Evolutionary conservation across 371 early-diverging fungal genomes (phyloP).

Genomic region (Coemansia sp.): DNA sequence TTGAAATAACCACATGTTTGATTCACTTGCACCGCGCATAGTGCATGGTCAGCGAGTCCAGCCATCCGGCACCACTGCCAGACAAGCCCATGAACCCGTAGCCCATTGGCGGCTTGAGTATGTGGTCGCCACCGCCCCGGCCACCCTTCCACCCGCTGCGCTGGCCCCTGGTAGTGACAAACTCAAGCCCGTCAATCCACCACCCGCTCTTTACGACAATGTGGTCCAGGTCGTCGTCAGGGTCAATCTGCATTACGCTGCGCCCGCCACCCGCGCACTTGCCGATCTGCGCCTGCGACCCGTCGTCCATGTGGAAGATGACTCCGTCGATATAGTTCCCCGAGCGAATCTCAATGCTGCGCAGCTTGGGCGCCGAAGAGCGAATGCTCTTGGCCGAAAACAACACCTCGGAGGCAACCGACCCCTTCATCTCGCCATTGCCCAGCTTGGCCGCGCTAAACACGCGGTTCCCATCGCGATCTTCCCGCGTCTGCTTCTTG

Average conservation of each 20-base stretch:
- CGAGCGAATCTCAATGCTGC: slow-evolving; percentile 50
- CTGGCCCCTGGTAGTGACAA: slow-evolving; percentile 55
- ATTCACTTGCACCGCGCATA: slow-evolving; percentile 21
- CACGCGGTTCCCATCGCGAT: slow-evolving; percentile 44
- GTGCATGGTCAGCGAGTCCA: slow-evolving; percentile 53
- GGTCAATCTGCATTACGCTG: slow-evolving; percentile 15
- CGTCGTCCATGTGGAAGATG: slow-evolving; percentile 52
- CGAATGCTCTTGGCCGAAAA: slow-evolving; percentile 28
- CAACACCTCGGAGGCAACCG: slow-evolving; percentile 16
- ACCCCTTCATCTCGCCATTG: slow-evolving; percentile 41
- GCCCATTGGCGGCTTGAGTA: slow-evolving; percentile 54
- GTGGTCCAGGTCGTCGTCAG: slow-evolving; percentile 54
- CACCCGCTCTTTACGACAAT: slow-evolving; percentile 56
- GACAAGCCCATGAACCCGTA: slow-evolving; percentile 58
- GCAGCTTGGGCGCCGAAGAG: slow-evolving; percentile 27
- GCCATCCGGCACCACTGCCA: slow-evolving; percentile 56
- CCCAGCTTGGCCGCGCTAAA: slow-evolving; percentile 53
- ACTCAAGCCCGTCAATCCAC: slow-evolving; percentile 66
- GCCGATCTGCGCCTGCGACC: slow-evolving; percentile 49
- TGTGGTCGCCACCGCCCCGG: slow-evolving; percentile 51
- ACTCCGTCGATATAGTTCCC: slow-evolving; percentile 60
- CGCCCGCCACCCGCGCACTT: slow-evolving; percentile 49
- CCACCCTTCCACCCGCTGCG: slow-evolving; percentile 62
- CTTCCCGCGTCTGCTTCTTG: slow-evolving; percentile 22
- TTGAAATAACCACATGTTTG: too few species aligned